phyloP scores from a whole-genome alignment of 495 filamentous ascomycete species.

The Chaetomidium leptoderma region DNA sequence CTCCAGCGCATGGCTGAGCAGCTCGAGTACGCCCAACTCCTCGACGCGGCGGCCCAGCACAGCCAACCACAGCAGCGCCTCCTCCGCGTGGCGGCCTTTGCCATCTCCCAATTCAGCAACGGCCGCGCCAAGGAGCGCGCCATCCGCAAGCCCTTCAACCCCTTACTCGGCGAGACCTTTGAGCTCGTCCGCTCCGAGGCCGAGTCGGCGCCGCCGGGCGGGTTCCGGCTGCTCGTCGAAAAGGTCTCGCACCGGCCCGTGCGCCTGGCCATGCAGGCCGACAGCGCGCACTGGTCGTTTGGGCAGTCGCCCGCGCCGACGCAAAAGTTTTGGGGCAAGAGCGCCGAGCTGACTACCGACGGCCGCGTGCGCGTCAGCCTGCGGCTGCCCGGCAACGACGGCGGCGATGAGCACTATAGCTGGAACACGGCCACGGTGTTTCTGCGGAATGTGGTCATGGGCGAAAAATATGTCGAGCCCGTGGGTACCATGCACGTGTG shows the following conservation, averaged over 20 bases:
- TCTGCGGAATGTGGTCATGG: slow-evolving; percentile 92
- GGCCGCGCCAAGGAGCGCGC: slow-evolving; percentile 80
- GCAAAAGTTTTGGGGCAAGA: slow-evolving; percentile 99
- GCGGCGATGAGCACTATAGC: slow-evolving; percentile 69
- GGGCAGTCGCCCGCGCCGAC: slow-evolving; percentile 79
- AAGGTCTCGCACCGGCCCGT: slow-evolving; percentile 93
- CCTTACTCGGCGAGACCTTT: slow-evolving; percentile 92
- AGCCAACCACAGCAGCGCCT: slow-evolving; percentile 62
- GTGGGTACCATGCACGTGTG: slow-evolving; percentile 78
- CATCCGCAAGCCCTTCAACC: slow-evolving; percentile 96
- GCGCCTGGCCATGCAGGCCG: slow-evolving; percentile 87
- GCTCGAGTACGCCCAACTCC: slow-evolving; percentile 79
- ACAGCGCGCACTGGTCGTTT: slow-evolving; percentile 75
- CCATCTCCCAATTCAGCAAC: slow-evolving; percentile 75
- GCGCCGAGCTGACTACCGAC: slow-evolving; percentile 85
- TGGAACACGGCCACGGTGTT: slow-evolving; percentile 84
- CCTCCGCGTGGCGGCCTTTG: slow-evolving; percentile 83
- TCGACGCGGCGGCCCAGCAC: slow-evolving; percentile 67
- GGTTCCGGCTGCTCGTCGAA: slow-evolving; percentile 85
- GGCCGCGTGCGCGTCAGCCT: slow-evolving; percentile 73
- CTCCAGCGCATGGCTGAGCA: slow-evolving; percentile 85
- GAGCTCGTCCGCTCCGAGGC: slow-evolving; percentile 84
- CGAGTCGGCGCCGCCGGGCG: slow-evolving; percentile 58
- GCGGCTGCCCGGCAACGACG: slow-evolving; percentile 53
- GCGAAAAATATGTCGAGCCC: slow-evolving; percentile 97